Base-by-base conservation (phyloP, 768 basidiomycete genomes). In the button mushroom (Agaricus bisporus) region DNA sequence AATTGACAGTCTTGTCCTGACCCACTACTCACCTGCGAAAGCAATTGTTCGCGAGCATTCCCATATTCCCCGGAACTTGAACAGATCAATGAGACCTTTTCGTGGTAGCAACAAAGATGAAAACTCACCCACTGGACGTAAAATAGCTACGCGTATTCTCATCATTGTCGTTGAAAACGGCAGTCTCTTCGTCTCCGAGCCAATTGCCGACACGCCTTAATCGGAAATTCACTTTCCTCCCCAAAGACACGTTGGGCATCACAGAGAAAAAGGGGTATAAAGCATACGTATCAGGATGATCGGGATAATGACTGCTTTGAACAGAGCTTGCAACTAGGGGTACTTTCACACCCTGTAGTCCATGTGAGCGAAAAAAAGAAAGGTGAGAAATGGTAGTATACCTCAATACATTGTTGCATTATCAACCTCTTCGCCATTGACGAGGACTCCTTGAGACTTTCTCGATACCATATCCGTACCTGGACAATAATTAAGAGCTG, bases 131-230 rank as follows among this genome's bases (percentile, higher is more conserved):
- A 15, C 37, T 17, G 11, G 42, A 25, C 12, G 45, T 38, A 36
- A 53, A 49, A 41, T 43, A 48, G 3, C 18, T 36, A 39, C 38
- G 44, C 8, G 48, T 25, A 20, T 48, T 37, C 0, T 15, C 29
- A 9, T 43, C 14, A 26, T n/a, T 28, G 17, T 7, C 43, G 38
- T 49, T 51, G n/a, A 56, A n/a, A 53, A 52, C 41, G 29, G 36
- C 26, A 25, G 11, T 49, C 17, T 49, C 47, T 14, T 56, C 49
- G 25, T 49, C 49, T 22, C 60, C 51, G 20, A 85, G 72, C 81
- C 81, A 87, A 59, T 85, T 78, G 11, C 75, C 77, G 12, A 88
- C 78, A 46, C 79, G 75, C 44, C 86, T 77, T 43, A 86, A 62
- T 46, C 88, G 76, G 61, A 85, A 86, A 25, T 67, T 54, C 70